Percentiles rank a stretch among this genome's conserved stretches.
phyloP scores from a whole-genome alignment of 805 yeast species.

The Candida peoriensis region DNA sequence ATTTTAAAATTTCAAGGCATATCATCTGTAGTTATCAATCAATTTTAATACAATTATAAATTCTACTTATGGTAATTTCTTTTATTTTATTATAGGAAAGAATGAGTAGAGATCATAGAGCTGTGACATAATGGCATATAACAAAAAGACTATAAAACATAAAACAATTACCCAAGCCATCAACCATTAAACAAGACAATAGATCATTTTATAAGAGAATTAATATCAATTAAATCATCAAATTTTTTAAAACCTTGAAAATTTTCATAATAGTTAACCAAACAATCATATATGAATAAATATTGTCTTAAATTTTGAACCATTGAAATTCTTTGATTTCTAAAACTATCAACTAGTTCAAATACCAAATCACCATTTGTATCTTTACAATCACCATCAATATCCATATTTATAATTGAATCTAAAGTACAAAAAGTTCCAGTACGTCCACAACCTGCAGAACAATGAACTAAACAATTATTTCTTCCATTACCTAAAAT shows the following conservation, averaged over 20 bases:
- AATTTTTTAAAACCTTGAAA: slow-evolving; percentile 2
- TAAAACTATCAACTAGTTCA: slow-evolving; percentile 56
- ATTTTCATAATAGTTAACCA: slow-evolving; percentile 24
- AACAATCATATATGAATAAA: slow-evolving; percentile 65
- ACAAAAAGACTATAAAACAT: no score
- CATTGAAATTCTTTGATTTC: slow-evolving; percentile 77
- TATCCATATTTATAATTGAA: slow-evolving; percentile 38
- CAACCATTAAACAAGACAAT: no score
- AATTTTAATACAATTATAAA: no score
- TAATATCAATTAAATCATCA: no score
- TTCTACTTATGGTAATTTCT: no score
- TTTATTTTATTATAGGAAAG: no score
- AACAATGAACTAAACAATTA: slow-evolving; percentile 72
- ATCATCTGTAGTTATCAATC: no score
- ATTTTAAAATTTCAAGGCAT: no score
- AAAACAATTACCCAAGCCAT: no score
- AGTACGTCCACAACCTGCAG: slow-evolving; percentile 96
- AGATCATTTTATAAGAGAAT: no score
- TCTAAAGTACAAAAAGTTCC: slow-evolving; percentile 83
- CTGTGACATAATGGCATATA: no score
- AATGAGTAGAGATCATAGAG: no score
- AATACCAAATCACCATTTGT: slow-evolving; percentile 47
- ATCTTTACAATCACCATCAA: slow-evolving; percentile 1
- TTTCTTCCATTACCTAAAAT: slow-evolving; percentile 23
- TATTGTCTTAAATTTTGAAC: slow-evolving; percentile 78